Conservation (phyloP, 345 rosid genomes). For the Syzygium grande region DNA sequence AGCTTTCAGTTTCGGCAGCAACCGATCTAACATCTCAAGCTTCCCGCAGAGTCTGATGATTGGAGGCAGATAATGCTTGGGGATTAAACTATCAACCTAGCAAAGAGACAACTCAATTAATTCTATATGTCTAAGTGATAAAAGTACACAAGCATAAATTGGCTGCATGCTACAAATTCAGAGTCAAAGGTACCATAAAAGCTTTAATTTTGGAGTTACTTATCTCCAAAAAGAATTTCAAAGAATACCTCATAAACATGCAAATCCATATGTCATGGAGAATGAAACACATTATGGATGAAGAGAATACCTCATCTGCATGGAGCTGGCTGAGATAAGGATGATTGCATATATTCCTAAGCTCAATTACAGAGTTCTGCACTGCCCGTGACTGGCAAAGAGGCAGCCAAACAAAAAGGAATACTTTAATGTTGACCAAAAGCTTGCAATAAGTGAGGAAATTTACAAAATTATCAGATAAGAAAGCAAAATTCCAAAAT, state of each 20-base stretch:
- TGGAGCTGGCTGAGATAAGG: constrained; percentile 97
- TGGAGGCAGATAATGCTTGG: constrained; percentile 76
- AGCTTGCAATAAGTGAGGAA: neutral
- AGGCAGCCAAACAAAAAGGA: neutral
- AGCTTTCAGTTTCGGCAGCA: constrained; percentile 85
- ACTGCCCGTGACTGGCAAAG: constrained; percentile 61
- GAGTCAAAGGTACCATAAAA: neutral
- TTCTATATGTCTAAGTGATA: neutral
- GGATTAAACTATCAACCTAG: constrained; percentile 71
- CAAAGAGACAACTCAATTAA: constrained; percentile 2
- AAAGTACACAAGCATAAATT: neutral
- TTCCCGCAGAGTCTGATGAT: constrained; percentile 81
- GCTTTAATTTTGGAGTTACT: neutral
- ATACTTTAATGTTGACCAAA: neutral
- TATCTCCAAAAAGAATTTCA: neutral
- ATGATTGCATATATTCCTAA: constrained; percentile 92
- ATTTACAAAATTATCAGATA: neutral
- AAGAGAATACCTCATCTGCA: constrained; percentile 61
- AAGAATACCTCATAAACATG: neutral
- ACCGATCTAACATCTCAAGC: constrained; percentile 94
- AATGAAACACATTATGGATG: neutral
- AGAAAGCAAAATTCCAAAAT: neutral
- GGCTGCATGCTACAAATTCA: neutral
- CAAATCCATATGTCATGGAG: neutral
- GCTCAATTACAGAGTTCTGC: constrained; percentile 97